phyloP scores from a whole-genome alignment of 73 alveolate genomes.

The Paramecium biaurelia region DNA sequence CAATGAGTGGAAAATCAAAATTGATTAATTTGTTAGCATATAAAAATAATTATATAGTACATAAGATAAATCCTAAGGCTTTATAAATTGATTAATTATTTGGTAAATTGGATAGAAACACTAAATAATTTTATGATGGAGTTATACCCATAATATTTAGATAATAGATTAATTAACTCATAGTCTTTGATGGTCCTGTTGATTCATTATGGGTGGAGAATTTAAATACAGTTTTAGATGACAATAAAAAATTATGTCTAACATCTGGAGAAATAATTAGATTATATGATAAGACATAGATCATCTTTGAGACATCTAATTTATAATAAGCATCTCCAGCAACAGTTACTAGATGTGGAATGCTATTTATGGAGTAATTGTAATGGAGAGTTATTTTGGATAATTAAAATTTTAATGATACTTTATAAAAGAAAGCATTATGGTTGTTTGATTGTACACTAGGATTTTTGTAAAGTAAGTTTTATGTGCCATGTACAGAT shows the following conservation, averaged over 20 bases:
- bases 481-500: neutral
- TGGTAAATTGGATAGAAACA: slow-evolving; percentile 85
- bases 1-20: slow-evolving; percentile 68
- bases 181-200: slow-evolving; percentile 98
- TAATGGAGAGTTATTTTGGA: neutral
- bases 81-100: slow-evolving; percentile 74
- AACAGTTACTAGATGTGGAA: slow-evolving; percentile 96
- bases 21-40: slow-evolving; percentile 39
- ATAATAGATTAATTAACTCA: slow-evolving; percentile 76
- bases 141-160: slow-evolving; percentile 79
- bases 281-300: slow-evolving; percentile 86
- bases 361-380: slow-evolving; percentile 85
- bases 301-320: slow-evolving; percentile 95
- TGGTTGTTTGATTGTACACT: slow-evolving; percentile 57
- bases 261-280: slow-evolving; percentile 83
- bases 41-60: neutral
- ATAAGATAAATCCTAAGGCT: slow-evolving; percentile 77
- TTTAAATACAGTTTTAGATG: slow-evolving; percentile 98
- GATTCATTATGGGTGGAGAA: slow-evolving; percentile 98
- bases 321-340: slow-evolving; percentile 95
- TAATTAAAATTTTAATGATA: neutral
- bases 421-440: neutral
- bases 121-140: slow-evolving; percentile 84
- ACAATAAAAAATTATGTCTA: slow-evolving; percentile 92
- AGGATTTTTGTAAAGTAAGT: slow-evolving; percentile 25